A percentile compares a stretch with the other conserved stretches of the same genome.
phyloP scores from a whole-genome alignment of 805 yeast species.

The Pachysolen tannophilus region DNA sequence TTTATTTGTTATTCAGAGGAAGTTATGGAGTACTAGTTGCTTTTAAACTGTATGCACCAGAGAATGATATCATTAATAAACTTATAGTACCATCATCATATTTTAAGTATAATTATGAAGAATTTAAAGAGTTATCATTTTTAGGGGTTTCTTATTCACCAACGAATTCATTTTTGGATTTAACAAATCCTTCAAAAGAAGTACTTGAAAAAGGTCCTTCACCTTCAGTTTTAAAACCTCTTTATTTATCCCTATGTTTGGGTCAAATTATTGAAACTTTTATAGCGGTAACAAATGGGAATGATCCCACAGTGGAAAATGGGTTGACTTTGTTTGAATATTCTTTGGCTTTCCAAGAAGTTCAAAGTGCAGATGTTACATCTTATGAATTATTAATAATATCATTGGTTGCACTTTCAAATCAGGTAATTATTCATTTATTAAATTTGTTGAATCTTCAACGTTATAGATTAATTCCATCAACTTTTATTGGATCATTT shows the following conservation, averaged over 20 bases:
- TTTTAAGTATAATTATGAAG: conserved; percentile 17
- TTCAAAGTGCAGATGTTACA: conserved; percentile 41
- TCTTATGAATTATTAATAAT: conserved; percentile 44
- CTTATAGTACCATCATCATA: conserved; percentile 8
- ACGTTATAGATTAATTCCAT: conserved; percentile 53
- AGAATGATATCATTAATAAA: conserved; percentile 9
- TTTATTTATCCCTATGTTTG: conserved; percentile 48
- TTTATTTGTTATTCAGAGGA: conserved; percentile 25
- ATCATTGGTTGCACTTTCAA: conserved; percentile 46
- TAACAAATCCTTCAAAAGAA: conserved; percentile 17
- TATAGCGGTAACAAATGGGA: conserved; percentile 48
- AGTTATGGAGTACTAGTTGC: conserved; percentile 27
- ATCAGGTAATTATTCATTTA: conserved; percentile 55
- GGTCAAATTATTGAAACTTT: conserved; percentile 64
- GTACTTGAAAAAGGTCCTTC: conserved; percentile 33
- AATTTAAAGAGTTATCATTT: conserved; percentile 17
- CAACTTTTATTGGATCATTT: conserved; percentile 47
- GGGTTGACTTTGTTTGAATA: conserved; percentile 71
- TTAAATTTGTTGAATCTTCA: conserved; percentile 49
- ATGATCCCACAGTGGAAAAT: conserved; percentile 50
- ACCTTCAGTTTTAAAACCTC: conserved; percentile 47
- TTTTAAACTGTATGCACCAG: conserved; percentile 16
- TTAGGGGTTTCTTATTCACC: conserved; percentile 19
- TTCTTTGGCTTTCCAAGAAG: conserved; percentile 70
- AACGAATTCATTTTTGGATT: conserved; percentile 17